Evolutionary conservation across 306 rosid genomes (phyloP), one percentile per base, ranked within the genome.

Genomic region (Mucuna pruriens): DNA sequence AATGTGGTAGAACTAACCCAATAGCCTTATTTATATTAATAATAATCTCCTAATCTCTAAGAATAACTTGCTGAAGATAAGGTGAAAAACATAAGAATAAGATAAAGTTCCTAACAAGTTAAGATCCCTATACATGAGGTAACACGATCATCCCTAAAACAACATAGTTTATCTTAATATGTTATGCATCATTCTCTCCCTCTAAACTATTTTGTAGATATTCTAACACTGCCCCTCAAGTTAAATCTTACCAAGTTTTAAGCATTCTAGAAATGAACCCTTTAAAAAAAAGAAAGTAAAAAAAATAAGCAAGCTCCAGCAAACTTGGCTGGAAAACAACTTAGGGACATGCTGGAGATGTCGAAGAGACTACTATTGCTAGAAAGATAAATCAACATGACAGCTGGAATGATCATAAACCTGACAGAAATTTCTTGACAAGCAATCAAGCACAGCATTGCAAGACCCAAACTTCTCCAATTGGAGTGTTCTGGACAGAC

Each of bases 21-120:
- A 4, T 20, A 64, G 51, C 51, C 70, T 33, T 75, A 60, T 42
- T 75, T 75, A 22, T 23, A 44, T 55, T 75, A 60, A 60, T 40
- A 9, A 16, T 26, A 58, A 34, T 11, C 38, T 58, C 65, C 38
- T 58, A 9, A 58, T 26, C 17, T 9, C 20, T 22, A 8, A 38
- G 45, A 36, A 34, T 31, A 74, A 38, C 38, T 55, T 52, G 17
- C 15, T 23, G 60, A 58, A 75, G 57, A 10, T 23, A 55, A 55
- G 34, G 13, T 25, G 36, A 58, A 58, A 40, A n/a, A 23, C 42
- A 17, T 20, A 25, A 75, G 61, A 57, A 5, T 39, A 38, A 39
- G 79, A 57, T 58, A n/a, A 4, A 26, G 10, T 52, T 52, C 26
- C 65, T 58, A 58, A 58, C 65, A n/a, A n/a, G n/a, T n/a, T n/a